phyloP scores from a whole-genome alignment of 805 yeast genomes.

The Scheffersomyces amazonensis region DNA sequence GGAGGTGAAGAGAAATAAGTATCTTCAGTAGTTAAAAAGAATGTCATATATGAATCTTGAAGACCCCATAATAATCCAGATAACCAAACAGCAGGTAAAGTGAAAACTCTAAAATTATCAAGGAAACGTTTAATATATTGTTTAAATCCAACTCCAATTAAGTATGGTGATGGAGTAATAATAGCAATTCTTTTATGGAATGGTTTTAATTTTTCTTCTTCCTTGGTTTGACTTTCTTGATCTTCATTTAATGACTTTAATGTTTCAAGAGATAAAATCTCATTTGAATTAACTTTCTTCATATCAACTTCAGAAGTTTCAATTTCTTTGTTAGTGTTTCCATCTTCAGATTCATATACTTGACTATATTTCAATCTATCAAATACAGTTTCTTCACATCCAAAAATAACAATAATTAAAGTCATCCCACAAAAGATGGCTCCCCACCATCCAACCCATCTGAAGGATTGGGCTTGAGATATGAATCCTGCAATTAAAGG shows the following conservation, averaged over 20 bases:
- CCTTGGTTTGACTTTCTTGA: conserved; percentile 5
- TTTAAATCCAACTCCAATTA: conserved; percentile 62
- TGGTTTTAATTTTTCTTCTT: conserved; percentile 20
- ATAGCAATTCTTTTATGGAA: conserved; percentile 47
- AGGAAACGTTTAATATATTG: conserved; percentile 57
- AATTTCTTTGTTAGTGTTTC: neutral
- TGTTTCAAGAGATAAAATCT: no score
- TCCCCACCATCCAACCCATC: conserved; percentile 79
- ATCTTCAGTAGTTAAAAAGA: conserved; percentile 72
- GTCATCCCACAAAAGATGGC: conserved; percentile 45
- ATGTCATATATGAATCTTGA: conserved; percentile 73
- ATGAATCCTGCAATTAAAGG: conserved; percentile 79
- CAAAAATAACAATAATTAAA: conserved; percentile 51
- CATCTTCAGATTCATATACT: conserved; percentile 1
- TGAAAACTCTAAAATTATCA: conserved; percentile 52
- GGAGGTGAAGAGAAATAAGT: conserved; percentile 64
- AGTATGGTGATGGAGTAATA: conserved; percentile 55
- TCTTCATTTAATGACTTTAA: neutral
- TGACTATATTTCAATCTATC: conserved; percentile 39
- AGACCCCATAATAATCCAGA: conserved; percentile 79
- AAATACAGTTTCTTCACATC: conserved; percentile 70
- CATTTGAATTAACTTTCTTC: neutral
- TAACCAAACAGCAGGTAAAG: conserved; percentile 61
- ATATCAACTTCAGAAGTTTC: neutral
- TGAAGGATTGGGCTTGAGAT: conserved; percentile 56